Conservation (phyloP, 2,329 filamentous ascomycete species). For the Helminthosporium solani region DNA sequence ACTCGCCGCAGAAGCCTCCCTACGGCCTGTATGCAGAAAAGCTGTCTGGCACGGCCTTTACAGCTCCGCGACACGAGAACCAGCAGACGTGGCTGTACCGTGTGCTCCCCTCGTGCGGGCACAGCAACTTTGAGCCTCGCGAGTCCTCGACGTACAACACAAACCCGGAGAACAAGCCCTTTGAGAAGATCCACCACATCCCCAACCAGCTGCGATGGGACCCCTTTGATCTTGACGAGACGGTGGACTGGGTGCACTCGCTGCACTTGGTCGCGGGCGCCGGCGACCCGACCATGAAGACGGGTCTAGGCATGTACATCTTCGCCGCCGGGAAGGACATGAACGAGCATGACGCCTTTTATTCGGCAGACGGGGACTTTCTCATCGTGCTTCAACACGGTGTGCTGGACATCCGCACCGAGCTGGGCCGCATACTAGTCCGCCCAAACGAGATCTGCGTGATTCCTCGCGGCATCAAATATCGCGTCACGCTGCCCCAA, state of each 20-base stretch:
- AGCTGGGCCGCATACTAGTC: slow-evolving; percentile 64
- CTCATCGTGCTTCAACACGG: slow-evolving; percentile 67
- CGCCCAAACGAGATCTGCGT: slow-evolving; percentile 68
- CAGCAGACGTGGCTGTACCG: slow-evolving; percentile 62
- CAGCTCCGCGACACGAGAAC: slow-evolving; percentile 57
- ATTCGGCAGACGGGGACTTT: slow-evolving; percentile 73
- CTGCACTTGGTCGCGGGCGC: slow-evolving; percentile 74
- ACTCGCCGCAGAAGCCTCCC: slow-evolving; percentile 78
- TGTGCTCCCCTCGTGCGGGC: slow-evolving; percentile 59
- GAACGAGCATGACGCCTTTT: slow-evolving; percentile 73
- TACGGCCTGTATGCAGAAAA: slow-evolving; percentile 79
- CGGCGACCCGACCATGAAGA: slow-evolving; percentile 76
- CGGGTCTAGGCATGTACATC: slow-evolving; percentile 76
- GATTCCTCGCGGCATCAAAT: slow-evolving; percentile 65
- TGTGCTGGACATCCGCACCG: slow-evolving; percentile 66
- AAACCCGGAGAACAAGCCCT: slow-evolving; percentile 51
- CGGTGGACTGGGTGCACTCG: slow-evolving; percentile 67
- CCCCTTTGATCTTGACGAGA: slow-evolving; percentile 70
- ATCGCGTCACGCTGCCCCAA: slow-evolving; percentile 60
- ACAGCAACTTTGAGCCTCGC: slow-evolving; percentile 55
- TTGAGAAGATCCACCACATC: slow-evolving; percentile 67
- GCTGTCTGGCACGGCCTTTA: slow-evolving; percentile 61
- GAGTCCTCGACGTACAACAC: slow-evolving; percentile 53
- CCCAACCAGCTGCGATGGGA: slow-evolving; percentile 83
- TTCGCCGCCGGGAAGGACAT: slow-evolving; percentile 79